Base-by-base conservation (phyloP, 2,329 filamentous ascomycete genomes). In the Coniochaeta hoffmannii region DNA sequence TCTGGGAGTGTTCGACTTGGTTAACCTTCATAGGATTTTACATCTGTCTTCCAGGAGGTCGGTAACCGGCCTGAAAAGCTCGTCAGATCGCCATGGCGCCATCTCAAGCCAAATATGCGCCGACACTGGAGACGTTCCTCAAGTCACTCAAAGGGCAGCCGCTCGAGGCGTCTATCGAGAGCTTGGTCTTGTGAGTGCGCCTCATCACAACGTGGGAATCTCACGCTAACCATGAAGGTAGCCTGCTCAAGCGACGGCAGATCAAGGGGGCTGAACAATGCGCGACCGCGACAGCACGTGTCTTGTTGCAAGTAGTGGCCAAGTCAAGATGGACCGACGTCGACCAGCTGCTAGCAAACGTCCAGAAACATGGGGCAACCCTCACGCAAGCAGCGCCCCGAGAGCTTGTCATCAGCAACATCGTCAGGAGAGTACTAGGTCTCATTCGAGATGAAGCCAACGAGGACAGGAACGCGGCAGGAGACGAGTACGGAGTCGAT, bases 391-490 rank as follows among this genome's bases (percentile, higher is more conserved):
- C 94, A 8, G 90, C 96, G 65, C 93, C 93, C 15, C 83, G 88
- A 58, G 94, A 97, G 73, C 86, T 96, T 63, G 90, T 91, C 5
- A 90, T 97, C 46, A 93, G 91, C 53, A 99, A 99, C 66, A 92
- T 99, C 62, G 90, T 97, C 50, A 85, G 92, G 58, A 86, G 94
- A 59, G 89, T 97, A 2, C 76, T 99, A 35, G 89, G 91, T 44
- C 79, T 99, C 60, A 94, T 99, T 61, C 85, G 94, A 53, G 92
- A 97, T 66, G 92, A 97, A 66, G 88, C 89, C 36, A 87, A 89
- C 63, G 90, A 95, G 64, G 87, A 90, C 62, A 77, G 86, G 56
- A 89, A 89, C 58, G 82, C 51, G 49, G 85, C 86, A 57, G 81
- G 51, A 50, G 85, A 86, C 56, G 72, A 63, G 28, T 67, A 77